Evolutionary conservation across 129 eudicot genomes (phyloP), one percentile per base, ranked within the genome.

Genomic region (Flaveria brownii): DNA sequence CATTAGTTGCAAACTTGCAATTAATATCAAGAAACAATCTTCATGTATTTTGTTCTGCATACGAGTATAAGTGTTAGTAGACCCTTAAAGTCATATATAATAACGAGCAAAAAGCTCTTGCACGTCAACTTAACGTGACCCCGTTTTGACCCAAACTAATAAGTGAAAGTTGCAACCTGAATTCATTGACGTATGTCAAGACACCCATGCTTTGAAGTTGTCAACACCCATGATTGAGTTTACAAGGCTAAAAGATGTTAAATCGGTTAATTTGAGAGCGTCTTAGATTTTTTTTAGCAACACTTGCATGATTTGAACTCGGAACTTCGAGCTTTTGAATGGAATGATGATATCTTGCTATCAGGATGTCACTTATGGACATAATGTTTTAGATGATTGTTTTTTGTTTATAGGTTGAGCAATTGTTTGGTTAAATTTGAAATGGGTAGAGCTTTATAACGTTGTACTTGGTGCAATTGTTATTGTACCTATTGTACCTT

Each of bases 141-240:
- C 39, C 4, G 7, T 5, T 36, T 36, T 36, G 41, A 36, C 41
- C 41, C 8, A 36, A 5, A 5, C 41, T 36, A 36, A 36, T 36
- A 36, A 36, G 41, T 36, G 4, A 36, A 36, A 36, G 6, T 36
- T 5, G 41, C 41, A 36, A 36, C 41, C 41, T 7, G 41, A 36
- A 36, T 3, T 36, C 41, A 36, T 36, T 36, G 22, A 68, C 80
- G 45, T 71, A 86, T 36, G 81, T 80, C 43, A 70, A 55, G 72
- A 86, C 69, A 80, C 75, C 90, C 87, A 86, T 83, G 28, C 11
- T 33, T 54, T 52, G 10, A 7, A 5, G 41, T 36, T 36, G 5
- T 33, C 39, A 33, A 33, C 39, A 33, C 39, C 6, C 39, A 33
- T 33, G 39, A 33, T 33, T 33, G 39, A 33, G 6, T 59, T 23